Conservation (phyloP, 1,139 yeast genomes). For the Hansenula sp. region DNA sequence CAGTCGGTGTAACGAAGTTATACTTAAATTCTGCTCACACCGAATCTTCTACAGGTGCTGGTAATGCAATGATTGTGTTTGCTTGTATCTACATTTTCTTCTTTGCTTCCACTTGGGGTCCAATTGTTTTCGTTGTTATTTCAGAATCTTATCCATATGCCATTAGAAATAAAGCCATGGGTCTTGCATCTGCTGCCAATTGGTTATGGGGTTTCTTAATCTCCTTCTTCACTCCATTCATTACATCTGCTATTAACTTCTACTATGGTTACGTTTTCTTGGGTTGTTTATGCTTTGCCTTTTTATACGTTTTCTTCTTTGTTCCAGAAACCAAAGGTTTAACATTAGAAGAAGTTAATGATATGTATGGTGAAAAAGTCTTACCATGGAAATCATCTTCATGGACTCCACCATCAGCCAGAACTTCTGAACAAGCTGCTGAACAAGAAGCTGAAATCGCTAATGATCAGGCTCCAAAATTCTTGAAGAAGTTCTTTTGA, state of each 20-base stretch:
- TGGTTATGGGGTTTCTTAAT: conserved; percentile 76
- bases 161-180: conserved; percentile 72
- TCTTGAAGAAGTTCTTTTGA: conserved; percentile 1
- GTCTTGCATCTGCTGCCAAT: conserved; percentile 64
- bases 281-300: conserved; percentile 56
- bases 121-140: conserved; percentile 64
- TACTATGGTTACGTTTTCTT: conserved; percentile 71
- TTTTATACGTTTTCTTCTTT: conserved; percentile 57
- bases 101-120: conserved; percentile 83
- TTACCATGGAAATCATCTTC: conserved; percentile 2
- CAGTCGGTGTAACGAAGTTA: conserved; percentile 60
- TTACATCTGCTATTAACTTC: conserved; percentile 46
- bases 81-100: conserved; percentile 72
- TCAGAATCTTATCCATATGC: conserved; percentile 74
- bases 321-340: conserved; percentile 71
- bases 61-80: conserved; percentile 70
- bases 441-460: not conserved
- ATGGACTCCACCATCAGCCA: not conserved
- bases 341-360: conserved; percentile 66
- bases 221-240: conserved; percentile 70
- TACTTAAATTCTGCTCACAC: conserved; percentile 45
- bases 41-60: conserved; percentile 43
- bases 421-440: not conserved
- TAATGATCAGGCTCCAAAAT: not conserved
- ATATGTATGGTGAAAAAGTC: conserved; percentile 32